phyloP scores from a whole-genome alignment of 2,329 filamentous ascomycete species.

The Alternaria gaisen region DNA sequence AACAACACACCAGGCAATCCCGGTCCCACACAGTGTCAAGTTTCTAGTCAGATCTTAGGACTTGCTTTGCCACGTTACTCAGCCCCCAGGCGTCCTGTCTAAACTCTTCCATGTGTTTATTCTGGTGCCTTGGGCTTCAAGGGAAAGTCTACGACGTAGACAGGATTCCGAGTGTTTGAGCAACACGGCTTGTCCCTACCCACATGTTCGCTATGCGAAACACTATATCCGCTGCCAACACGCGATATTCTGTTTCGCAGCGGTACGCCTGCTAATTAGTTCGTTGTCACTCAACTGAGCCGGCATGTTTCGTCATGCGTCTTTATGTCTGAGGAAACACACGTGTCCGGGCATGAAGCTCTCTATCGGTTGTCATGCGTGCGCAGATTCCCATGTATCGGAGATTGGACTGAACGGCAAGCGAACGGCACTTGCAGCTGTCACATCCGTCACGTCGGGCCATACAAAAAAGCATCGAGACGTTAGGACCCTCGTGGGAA shows the following conservation, averaged over 20 bases:
- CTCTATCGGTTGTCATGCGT: slow-evolving; percentile 3
- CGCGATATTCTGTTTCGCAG: slow-evolving; percentile 4
- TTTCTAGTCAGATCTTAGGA: not conserved
- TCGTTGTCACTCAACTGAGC: slow-evolving; percentile 4
- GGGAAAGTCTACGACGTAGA: not conserved
- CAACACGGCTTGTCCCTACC: slow-evolving; percentile 13
- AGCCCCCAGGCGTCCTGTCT: not conserved
- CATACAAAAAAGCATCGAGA: slow-evolving; percentile 7
- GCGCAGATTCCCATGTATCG: not conserved
- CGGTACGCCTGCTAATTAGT: slow-evolving; percentile 1
- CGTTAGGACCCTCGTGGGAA: not conserved
- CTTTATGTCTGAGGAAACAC: slow-evolving; percentile 4
- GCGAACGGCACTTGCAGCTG: slow-evolving; percentile 7
- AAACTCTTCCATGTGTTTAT: not conserved
- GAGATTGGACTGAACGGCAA: slow-evolving; percentile 7
- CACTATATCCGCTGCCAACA: slow-evolving; percentile 12
- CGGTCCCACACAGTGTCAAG: not conserved
- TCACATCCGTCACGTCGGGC: slow-evolving; percentile 9
- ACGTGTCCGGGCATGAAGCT: slow-evolving; percentile 2
- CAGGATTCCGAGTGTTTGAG: slow-evolving; percentile 2
- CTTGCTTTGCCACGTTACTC: slow-evolving; percentile 6
- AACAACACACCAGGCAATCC: slow-evolving; percentile 6
- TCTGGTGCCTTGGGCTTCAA: not conserved
- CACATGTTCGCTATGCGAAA: slow-evolving; percentile 21
- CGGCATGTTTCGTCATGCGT: slow-evolving; percentile 22